phyloP scores from a whole-genome alignment of 495 filamentous ascomycete species.

The Talaromyces ruber region DNA sequence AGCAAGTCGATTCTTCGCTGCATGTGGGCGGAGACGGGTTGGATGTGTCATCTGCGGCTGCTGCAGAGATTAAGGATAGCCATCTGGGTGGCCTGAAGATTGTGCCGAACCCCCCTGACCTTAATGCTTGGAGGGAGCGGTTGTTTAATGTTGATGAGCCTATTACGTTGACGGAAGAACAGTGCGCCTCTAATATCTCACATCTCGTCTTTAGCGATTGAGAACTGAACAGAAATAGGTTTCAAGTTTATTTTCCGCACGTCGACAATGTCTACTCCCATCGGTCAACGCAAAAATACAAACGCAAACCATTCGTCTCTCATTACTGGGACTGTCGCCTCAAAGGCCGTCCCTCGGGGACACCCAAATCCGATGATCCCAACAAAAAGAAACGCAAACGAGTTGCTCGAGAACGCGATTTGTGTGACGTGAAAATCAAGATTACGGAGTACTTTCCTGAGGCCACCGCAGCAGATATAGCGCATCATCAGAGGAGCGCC shows the following conservation, averaged over 20 bases:
- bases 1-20: neutral
- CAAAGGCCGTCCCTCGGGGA: constrained; percentile 77
- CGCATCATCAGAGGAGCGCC: neutral
- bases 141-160: constrained; percentile 71
- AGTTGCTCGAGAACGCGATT: constrained; percentile 62
- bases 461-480: constrained; percentile 18
- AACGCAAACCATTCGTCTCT: constrained; percentile 73
- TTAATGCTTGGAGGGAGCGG: constrained; percentile 64
- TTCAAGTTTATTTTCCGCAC: constrained; percentile 82
- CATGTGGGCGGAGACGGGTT: neutral
- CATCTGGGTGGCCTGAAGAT: constrained; percentile 51
- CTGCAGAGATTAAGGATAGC: constrained; percentile 17
- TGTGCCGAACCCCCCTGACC: constrained; percentile 58
- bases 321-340: constrained; percentile 90
- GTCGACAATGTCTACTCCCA: constrained; percentile 91
- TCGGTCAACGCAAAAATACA: constrained; percentile 78
- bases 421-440: constrained; percentile 90
- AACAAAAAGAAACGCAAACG: constrained; percentile 87
- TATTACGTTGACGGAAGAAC: constrained; percentile 67
- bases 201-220: neutral
- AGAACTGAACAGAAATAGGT: constrained; percentile 39
- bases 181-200: constrained; percentile 44
- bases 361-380: constrained; percentile 75
- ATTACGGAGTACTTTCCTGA: constrained; percentile 74
- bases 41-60: neutral